Base-by-base conservation (phyloP, 768 basidiomycete genomes). In the Suillus plorans region DNA sequence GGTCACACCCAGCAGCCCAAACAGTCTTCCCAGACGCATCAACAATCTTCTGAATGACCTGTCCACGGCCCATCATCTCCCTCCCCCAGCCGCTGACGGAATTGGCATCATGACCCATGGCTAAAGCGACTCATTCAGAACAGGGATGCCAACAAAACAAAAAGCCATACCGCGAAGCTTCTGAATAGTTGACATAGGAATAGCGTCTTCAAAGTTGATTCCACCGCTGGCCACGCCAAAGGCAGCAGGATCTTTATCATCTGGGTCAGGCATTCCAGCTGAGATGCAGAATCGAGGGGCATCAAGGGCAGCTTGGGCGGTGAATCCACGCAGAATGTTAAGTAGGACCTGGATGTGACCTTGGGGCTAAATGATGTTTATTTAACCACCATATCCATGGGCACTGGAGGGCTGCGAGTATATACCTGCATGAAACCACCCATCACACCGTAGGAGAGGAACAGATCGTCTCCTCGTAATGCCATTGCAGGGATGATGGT, bases 271-370 rank as follows among this genome's bases (percentile, higher is more conserved):
- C 63, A 83, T 84, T 31, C 91, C 92, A 20, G 94, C 86, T 16
- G 94, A 95, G 64, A 99, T 98, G 73, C 96, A 99, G 80, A 99
- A 97, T 16, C 97, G 88, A 10, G 96, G 97, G 0, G 95, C 91
- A 76, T 98, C 97, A 44, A 99, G 85, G 16, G 95, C 92, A 4
- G 92, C 87, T 78, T 99, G 97, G 0, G 88, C 84, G 2, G 89
- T 91, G 75, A 87, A 93, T 2, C 96, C 96, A 55, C 95, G 86
- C 34, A 98, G 83, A 60, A 97, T 85, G 73, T 95, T 97, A 36
- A 98, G 77, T 31, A 99, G 81, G 8, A 98, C 95, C 77, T 99
- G 97, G 4, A 99, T 85, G 69, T 99, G 97, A 0, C 97, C 96
- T 82, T 97, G 95, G 1, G 97, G 97, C 86, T 97, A 60, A 52